Conservation (phyloP, 305 asterid species). For the Petunia hybrid region DNA sequence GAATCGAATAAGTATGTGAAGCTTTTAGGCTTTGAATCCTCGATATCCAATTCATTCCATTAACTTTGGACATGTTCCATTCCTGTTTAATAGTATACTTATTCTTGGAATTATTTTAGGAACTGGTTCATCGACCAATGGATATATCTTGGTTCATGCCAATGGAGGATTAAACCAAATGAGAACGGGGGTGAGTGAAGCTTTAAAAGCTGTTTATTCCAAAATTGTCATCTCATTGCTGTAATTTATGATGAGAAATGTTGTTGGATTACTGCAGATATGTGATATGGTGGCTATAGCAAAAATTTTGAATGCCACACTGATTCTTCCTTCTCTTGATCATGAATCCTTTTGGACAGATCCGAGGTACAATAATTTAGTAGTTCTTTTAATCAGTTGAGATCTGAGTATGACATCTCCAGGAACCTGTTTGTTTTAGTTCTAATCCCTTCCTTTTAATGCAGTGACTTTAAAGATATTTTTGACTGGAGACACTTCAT, state of each 20-base stretch:
- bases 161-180: constrained; percentile 95
- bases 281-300: constrained; percentile 97
- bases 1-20: constrained; percentile 56
- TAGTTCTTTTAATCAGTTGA: neutral
- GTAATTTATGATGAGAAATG: neutral
- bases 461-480: constrained; percentile 88
- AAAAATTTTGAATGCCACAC: constrained; percentile 80
- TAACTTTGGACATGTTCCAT: neutral
- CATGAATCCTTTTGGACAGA: constrained; percentile 93
- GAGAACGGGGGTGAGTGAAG: constrained; percentile 79
- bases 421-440: neutral
- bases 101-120: constrained; percentile 44
- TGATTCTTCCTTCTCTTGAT: constrained; percentile 91
- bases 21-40: neutral
- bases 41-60: neutral
- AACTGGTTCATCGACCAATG: constrained; percentile 51
- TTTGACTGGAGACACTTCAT: constrained; percentile 88
- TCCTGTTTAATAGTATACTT: neutral
- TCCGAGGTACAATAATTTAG: constrained; percentile 64
- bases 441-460: neutral
- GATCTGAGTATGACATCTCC: neutral
- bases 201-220: neutral
- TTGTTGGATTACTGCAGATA: constrained; percentile 55
- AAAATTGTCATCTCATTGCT: neutral
- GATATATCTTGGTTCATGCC: constrained; percentile 74